Evolutionary conservation across 495 filamentous ascomycete species (phyloP).

Genomic region (Glonium stellatum): DNA sequence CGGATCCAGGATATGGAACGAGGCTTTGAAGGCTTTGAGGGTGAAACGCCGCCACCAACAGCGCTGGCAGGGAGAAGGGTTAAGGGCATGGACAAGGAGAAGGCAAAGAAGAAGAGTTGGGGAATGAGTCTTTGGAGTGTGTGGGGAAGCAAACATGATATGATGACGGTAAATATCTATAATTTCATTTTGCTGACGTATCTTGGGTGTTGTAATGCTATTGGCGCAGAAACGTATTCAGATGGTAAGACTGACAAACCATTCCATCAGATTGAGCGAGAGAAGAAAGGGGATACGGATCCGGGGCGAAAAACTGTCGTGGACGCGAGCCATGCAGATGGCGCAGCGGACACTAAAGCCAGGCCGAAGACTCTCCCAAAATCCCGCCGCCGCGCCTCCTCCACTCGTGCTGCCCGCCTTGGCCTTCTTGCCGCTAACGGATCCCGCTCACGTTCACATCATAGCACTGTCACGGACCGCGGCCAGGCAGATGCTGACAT

Average conservation of each 20-base stretch:
- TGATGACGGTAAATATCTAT: constrained; percentile 50
- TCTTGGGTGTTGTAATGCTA: too few relatives aligned
- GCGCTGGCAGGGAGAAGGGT: constrained; percentile 66
- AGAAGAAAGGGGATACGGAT: constrained; percentile 21
- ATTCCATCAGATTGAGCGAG: constrained; percentile 15
- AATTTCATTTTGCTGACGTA: neutral
- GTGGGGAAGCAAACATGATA: constrained; percentile 83
- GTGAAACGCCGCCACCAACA: constrained; percentile 73
- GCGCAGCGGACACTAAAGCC: neutral
- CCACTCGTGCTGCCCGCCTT: neutral
- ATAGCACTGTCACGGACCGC: constrained; percentile 18
- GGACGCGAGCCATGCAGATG: neutral
- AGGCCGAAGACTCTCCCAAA: constrained; percentile 1
- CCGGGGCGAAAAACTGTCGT: neutral
- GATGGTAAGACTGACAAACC: too few relatives aligned
- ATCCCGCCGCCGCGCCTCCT: neutral
- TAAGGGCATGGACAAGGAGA: constrained; percentile 46
- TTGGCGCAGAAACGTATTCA: too few relatives aligned
- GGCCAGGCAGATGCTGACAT: constrained; percentile 8
- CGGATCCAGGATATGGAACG: constrained; percentile 61
- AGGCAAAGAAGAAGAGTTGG: constrained; percentile 54
- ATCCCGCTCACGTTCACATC: constrained; percentile 12
- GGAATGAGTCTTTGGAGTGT: constrained; percentile 76
- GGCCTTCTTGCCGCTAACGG: neutral
- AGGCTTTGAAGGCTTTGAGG: constrained; percentile 57